phyloP scores from a whole-genome alignment of 2,329 filamentous ascomycete species.

The Phoma sp. region DNA sequence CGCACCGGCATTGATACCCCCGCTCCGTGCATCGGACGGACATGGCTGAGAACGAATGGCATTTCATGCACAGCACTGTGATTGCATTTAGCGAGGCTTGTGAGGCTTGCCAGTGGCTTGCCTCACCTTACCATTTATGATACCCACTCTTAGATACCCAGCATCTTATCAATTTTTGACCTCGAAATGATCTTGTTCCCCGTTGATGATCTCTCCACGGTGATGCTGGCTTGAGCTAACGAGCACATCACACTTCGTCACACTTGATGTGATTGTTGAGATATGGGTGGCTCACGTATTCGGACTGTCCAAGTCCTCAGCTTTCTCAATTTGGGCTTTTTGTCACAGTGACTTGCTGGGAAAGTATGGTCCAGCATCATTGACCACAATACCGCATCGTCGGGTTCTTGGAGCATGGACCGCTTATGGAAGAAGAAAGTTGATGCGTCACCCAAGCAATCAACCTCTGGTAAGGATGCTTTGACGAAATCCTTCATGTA shows the following conservation, averaged over 20 bases:
- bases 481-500: slow-evolving; percentile 7
- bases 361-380: not conserved
- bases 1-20: slow-evolving; percentile 32
- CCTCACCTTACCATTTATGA: slow-evolving; percentile 39
- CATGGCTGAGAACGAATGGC: slow-evolving; percentile 22
- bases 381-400: not conserved
- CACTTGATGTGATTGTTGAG: slow-evolving; percentile 28
- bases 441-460: slow-evolving; percentile 11
- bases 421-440: not conserved
- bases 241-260: slow-evolving; percentile 21
- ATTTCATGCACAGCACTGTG: slow-evolving; percentile 29
- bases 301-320: slow-evolving; percentile 6
- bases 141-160: slow-evolving; percentile 38
- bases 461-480: not conserved
- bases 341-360: not conserved
- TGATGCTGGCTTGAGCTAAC: slow-evolving; percentile 10
- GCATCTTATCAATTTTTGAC: slow-evolving; percentile 17
- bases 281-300: slow-evolving; percentile 26
- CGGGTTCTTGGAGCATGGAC: not conserved
- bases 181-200: not conserved
- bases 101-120: slow-evolving; percentile 34
- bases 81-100: slow-evolving; percentile 31
- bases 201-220: slow-evolving; percentile 6
- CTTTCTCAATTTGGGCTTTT: slow-evolving; percentile 1
- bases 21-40: slow-evolving; percentile 27